A percentile compares a stretch with the other conserved stretches of the same genome.
Conservation (phyloP, 345 rosid species). For the Pseudoturritis turrita region DNA sequence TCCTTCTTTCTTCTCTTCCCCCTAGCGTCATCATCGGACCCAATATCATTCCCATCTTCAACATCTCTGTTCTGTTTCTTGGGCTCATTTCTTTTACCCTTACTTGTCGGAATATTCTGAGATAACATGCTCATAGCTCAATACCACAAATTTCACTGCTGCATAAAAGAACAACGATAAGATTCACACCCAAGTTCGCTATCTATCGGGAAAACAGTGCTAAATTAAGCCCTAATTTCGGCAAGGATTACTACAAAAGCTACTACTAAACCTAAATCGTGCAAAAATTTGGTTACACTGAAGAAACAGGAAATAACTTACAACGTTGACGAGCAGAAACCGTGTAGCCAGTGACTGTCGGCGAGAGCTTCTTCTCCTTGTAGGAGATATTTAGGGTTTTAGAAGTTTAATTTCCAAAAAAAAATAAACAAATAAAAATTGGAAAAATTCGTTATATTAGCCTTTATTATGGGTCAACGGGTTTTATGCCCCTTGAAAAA, state of each 20-base stretch:
- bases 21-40: conserved; percentile 29
- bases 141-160: background rate
- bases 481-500: conserved; percentile 13
- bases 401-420: background rate
- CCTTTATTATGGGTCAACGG: conserved; percentile 25
- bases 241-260: background rate
- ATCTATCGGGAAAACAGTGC: background rate
- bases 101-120: conserved; percentile 46
- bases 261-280: background rate
- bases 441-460: background rate
- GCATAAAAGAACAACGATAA: conserved; percentile 3
- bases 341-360: conserved; percentile 8
- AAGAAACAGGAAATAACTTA: conserved; percentile 3
- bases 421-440: background rate
- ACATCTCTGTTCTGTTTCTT: conserved; percentile 24
- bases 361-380: conserved; percentile 14
- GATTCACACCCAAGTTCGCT: background rate
- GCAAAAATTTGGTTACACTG: background rate
- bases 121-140: conserved; percentile 61
- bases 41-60: conserved; percentile 34
- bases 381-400: conserved; percentile 27
- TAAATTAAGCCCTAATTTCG: background rate
- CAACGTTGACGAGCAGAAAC: conserved; percentile 14
- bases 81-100: conserved; percentile 28
- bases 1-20: conserved; percentile 62